Conservation (phyloP, 495 filamentous ascomycete genomes). For the Haplographium delicatum region DNA sequence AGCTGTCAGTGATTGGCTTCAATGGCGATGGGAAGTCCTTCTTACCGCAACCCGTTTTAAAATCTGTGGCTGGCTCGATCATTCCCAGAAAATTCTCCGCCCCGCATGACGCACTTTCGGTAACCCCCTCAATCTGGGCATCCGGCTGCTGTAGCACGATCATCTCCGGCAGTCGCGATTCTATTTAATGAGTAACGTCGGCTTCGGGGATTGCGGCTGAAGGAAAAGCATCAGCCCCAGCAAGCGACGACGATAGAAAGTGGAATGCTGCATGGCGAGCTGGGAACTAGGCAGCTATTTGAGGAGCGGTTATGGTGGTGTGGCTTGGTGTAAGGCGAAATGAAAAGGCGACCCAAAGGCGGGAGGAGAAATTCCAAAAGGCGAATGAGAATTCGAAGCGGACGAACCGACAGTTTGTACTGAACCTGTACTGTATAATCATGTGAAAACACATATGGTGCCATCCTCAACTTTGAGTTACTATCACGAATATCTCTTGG, state of each 20-base stretch:
- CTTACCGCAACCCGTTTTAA: neutral
- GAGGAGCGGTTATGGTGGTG: neutral
- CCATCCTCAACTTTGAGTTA: neutral
- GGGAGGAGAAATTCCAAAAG: neutral
- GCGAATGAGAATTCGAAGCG: neutral
- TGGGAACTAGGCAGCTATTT: constrained; percentile 3
- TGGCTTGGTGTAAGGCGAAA: constrained; percentile 4
- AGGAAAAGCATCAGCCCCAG: neutral
- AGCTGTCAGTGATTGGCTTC: neutral
- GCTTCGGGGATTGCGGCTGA: neutral
- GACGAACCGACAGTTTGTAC: no score
- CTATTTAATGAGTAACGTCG: neutral
- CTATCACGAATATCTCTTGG: neutral
- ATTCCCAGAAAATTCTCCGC: neutral
- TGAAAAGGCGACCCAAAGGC: constrained; percentile 1
- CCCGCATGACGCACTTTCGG: constrained; percentile 2
- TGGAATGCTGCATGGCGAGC: neutral
- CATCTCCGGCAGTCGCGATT: constrained; percentile 1
- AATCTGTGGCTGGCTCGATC: neutral
- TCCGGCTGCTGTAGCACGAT: neutral
- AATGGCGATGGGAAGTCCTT: neutral
- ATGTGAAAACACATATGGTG: neutral
- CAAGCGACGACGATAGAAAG: neutral
- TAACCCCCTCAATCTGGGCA: neutral
- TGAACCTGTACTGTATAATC: no score